A percentile compares a stretch with the other conserved stretches of the same genome.
Conservation (phyloP, 495 filamentous ascomycete species). For the Terfezia claveryi region DNA sequence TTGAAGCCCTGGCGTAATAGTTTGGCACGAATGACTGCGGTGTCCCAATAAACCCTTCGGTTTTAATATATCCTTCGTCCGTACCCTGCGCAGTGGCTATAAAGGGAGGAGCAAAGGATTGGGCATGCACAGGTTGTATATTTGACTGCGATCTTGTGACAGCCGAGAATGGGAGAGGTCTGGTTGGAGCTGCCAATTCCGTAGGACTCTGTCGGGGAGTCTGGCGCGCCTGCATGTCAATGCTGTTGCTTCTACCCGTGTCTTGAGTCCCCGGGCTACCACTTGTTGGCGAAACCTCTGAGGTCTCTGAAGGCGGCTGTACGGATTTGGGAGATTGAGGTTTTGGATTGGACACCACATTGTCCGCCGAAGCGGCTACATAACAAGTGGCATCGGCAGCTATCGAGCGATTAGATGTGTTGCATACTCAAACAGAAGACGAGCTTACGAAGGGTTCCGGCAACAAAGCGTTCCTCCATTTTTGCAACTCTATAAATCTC, state of each 20-base stretch:
- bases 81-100: too few species aligned
- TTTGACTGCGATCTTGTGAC: not conserved
- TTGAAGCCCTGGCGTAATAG: slow-evolving; percentile 6
- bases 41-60: too few species aligned
- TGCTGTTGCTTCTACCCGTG: not conserved
- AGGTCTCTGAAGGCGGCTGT: not conserved
- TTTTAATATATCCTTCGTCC: too few species aligned
- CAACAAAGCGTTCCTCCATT: slow-evolving; percentile 31
- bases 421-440: not conserved
- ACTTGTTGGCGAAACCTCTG: not conserved
- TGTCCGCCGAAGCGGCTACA: not conserved
- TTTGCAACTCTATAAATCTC: slow-evolving; percentile 33
- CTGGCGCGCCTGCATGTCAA: not conserved
- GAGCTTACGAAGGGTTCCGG: slow-evolving; percentile 29
- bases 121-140: not conserved
- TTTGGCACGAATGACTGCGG: not conserved
- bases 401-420: not conserved
- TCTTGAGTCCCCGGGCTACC: not conserved
- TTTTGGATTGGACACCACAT: not conserved
- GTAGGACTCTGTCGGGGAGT: not conserved
- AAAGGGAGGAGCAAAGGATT: too few species aligned
- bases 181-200: not conserved
- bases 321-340: not conserved
- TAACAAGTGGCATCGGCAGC: not conserved
- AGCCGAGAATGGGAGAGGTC: not conserved